Conservation (phyloP, 1,284 basidiomycete genomes). For the Golubevia pallescens region DNA sequence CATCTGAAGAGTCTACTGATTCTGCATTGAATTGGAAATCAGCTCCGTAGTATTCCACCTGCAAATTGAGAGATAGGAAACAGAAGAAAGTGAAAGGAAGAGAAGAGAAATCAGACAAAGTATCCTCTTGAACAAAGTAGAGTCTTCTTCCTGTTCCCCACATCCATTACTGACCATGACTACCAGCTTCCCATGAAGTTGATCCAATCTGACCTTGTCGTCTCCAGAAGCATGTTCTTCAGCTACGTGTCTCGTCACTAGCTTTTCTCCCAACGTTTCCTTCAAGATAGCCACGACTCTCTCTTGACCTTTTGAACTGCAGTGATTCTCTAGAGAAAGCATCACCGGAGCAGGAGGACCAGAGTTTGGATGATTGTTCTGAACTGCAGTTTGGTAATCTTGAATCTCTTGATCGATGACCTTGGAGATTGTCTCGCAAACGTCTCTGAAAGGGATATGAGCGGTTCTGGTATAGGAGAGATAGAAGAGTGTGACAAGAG, state of each 20-base stretch:
- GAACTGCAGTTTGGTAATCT: conserved; percentile 7
- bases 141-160: too few relatives aligned
- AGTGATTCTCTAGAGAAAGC: conserved; percentile 74
- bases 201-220: conserved; percentile 67
- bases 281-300: conserved; percentile 71
- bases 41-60: too few relatives aligned
- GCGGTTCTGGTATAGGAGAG: too few relatives aligned
- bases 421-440: conserved; percentile 61
- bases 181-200: conserved; percentile 70
- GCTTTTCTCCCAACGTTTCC: conserved; percentile 70
- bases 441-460: conserved; percentile 66
- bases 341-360: conserved; percentile 67
- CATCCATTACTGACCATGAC: conserved; percentile 69
- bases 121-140: too few relatives aligned
- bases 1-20: neutral
- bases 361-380: conserved; percentile 5
- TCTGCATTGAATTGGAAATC: conserved; percentile 5
- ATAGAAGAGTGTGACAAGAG: too few relatives aligned
- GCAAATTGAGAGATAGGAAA: too few relatives aligned
- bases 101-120: too few relatives aligned
- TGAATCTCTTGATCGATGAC: conserved; percentile 15
- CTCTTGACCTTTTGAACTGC: conserved; percentile 68
- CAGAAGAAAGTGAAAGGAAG: too few relatives aligned
- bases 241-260: conserved; percentile 44
- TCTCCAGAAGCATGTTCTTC: conserved; percentile 38